Evolutionary conservation across 2,329 filamentous ascomycete genomes (phyloP), one percentile per base, ranked within the genome.

Genomic region (Diaporthe citrichinensis): DNA sequence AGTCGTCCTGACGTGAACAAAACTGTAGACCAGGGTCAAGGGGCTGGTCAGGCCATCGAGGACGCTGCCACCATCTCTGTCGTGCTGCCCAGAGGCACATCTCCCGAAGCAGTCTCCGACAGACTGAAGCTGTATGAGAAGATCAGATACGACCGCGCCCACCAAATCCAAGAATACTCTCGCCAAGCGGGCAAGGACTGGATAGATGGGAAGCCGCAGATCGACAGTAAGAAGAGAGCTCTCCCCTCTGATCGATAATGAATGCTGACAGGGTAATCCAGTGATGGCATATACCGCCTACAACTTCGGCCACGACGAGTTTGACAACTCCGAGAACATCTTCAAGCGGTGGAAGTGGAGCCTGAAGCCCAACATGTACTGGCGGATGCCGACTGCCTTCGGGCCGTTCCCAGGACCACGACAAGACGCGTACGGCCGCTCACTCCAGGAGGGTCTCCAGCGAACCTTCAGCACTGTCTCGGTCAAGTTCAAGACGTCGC

Each of bases 1-100:
- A 17, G 44, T n/a, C 14, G n/a, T 23, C 8, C 62, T 75, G 17
- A 75, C 61, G 34, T 2, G 41, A 34, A 28, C 20, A 9, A 20
- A 28, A 31, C 5, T 14, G 15, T 44, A 83, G 81, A 83, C 58
- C 90, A 91, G 82, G 91, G 88, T 0, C 91, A 92, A 80, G 92
- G 92, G 2, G 92, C 88, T 12, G 91, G 84, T 0, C 85, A 90
- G 74, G 92, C 93, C 0, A 93, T 94, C 58, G 92, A 94, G 80
- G 93, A 94, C 77, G 92, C 89, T 0, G 89, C 88, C 0, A 87
- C 91, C 0, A 80, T 94, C 0, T 87, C 86, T 0, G 87, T 89
- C 1, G 84, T 94, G 9, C 83, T 94, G 0, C 87, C 88, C 0
- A 77, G 78, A 0, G 88, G 87, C 0, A 88, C 88, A 0, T 74